Evolutionary conservation across 495 filamentous ascomycete genomes (phyloP).

Genomic region (Cladorrhinum samala): DNA sequence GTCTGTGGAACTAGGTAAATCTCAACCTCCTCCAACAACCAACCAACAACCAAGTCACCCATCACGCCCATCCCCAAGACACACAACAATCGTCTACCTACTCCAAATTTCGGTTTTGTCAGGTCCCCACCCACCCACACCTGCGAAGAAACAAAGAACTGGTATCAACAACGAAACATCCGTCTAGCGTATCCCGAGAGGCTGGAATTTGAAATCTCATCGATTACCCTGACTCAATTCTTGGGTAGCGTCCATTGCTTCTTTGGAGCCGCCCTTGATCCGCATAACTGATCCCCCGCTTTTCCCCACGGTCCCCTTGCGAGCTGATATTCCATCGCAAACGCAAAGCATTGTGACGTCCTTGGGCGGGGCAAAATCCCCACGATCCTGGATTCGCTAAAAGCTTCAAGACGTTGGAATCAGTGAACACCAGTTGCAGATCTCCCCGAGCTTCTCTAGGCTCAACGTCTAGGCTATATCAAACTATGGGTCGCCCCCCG

Average conservation of each 20-base stretch:
- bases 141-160: too few species aligned
- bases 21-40: not conserved
- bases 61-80: not conserved
- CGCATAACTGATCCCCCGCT: not conserved
- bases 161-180: not conserved
- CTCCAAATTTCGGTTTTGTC: too few species aligned
- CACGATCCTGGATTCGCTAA: not conserved
- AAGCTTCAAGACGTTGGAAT: not conserved
- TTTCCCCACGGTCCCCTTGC: slow-evolving; percentile 6
- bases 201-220: not conserved
- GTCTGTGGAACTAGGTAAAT: too few species aligned
- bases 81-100: too few species aligned
- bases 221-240: too few species aligned
- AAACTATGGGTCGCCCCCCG: slow-evolving; percentile 41
- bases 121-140: not conserved
- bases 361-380: not conserved
- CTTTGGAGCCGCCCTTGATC: too few species aligned
- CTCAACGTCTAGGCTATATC: too few species aligned
- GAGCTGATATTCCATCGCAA: not conserved
- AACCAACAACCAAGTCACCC: not conserved
- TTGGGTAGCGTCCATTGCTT: too few species aligned
- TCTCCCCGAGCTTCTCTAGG: not conserved
- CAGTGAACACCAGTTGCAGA: not conserved
- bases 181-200: not conserved
- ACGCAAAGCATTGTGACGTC: not conserved